A percentile compares a stretch with the other conserved stretches of the same genome.
phyloP scores from a whole-genome alignment of 139 green algal species.

The Eudorina sp. region DNA sequence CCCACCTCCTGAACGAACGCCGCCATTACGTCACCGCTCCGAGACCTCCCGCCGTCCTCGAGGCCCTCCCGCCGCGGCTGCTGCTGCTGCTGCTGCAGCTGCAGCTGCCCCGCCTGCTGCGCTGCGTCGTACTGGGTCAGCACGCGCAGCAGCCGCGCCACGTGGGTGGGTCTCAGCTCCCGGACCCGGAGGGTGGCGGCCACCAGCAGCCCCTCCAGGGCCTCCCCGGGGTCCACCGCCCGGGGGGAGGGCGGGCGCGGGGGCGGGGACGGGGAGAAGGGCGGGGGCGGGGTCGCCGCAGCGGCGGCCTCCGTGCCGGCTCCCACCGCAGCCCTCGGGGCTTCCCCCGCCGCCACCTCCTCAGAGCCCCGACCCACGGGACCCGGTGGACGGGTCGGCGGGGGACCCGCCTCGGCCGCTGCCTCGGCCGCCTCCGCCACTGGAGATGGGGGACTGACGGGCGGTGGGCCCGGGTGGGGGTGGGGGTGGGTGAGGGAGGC shows the following conservation, averaged over 20 bases:
- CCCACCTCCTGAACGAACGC: neutral
- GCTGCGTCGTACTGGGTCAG: neutral
- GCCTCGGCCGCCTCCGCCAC: too few species aligned
- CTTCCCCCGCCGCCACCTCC: too few species aligned
- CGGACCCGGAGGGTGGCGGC: neutral
- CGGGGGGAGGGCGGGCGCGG: too few species aligned
- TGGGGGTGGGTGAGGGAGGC: too few species aligned
- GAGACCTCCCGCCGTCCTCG: neutral
- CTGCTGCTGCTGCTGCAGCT: neutral
- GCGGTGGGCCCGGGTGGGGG: too few species aligned
- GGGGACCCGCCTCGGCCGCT: too few species aligned
- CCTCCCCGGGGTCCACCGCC: neutral
- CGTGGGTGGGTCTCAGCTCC: conserved; percentile 4
- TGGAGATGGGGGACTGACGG: too few species aligned
- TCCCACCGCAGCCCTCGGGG: neutral
- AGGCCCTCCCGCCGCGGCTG: neutral
- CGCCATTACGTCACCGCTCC: too few species aligned
- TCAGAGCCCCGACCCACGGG: too few species aligned
- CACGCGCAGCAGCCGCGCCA: conserved; percentile 10
- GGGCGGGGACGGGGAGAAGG: neutral
- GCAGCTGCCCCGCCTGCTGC: neutral
- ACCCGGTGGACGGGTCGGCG: too few species aligned
- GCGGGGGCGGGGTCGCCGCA: neutral
- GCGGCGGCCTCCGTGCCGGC: neutral
- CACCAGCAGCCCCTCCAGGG: neutral